phyloP scores from a whole-genome alignment of 2,329 filamentous ascomycete species.

The Monilinia polystroma region DNA sequence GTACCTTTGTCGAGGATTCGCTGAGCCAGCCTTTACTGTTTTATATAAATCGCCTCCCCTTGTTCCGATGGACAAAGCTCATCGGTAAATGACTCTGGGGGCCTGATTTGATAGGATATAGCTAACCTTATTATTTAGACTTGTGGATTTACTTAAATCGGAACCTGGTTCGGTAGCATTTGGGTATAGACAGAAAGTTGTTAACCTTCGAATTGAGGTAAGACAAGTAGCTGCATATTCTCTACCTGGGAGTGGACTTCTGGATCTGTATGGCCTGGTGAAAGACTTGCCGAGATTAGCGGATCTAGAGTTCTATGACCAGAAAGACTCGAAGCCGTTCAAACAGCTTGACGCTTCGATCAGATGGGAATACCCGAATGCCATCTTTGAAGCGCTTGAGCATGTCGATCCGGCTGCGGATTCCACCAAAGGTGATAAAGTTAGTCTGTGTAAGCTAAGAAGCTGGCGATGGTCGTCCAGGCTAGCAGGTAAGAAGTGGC shows the following conservation, averaged over 20 bases:
- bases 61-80: conserved; percentile 50
- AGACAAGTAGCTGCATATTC: conserved; percentile 53
- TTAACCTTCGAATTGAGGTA: conserved; percentile 39
- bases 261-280: conserved; percentile 59
- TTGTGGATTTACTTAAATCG: conserved; percentile 53
- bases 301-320: conserved; percentile 70
- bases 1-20: conserved; percentile 61
- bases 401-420: conserved; percentile 49
- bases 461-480: conserved; percentile 64
- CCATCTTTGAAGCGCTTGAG: conserved; percentile 64
- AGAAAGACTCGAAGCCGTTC: conserved; percentile 66
- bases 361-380: conserved; percentile 68
- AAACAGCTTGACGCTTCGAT: conserved; percentile 54
- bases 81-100: conserved; percentile 36
- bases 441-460: conserved; percentile 42
- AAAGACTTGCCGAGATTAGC: conserved; percentile 64
- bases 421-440: conserved; percentile 34
- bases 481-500: conserved; percentile 47
- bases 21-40: conserved; percentile 70
- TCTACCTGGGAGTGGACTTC: conserved; percentile 52
- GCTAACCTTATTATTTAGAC: conserved; percentile 14
- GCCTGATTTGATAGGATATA: too few species aligned
- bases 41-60: conserved; percentile 71
- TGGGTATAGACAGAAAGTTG: conserved; percentile 39
- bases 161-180: conserved; percentile 34